Percentiles rank a stretch among this genome's conserved stretches.
Conservation (phyloP, 495 filamentous ascomycete species). For the Neurospora sp. region DNA sequence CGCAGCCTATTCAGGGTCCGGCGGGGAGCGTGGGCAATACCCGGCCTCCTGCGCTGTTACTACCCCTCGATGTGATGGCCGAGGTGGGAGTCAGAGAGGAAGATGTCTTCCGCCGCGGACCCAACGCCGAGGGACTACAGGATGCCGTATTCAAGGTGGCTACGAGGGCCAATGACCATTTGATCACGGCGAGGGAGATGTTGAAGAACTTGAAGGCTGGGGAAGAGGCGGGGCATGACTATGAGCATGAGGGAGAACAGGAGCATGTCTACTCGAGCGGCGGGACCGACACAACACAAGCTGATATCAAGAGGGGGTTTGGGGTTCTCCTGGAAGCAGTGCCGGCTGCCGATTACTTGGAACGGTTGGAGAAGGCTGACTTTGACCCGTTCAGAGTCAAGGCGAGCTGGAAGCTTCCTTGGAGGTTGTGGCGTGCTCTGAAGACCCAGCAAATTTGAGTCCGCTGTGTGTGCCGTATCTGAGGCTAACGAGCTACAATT, state of each 20-base stretch:
- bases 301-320: conserved; percentile 57
- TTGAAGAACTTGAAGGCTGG: conserved; percentile 64
- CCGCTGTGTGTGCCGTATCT: not conserved
- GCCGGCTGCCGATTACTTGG: conserved; percentile 67
- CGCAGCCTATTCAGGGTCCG: conserved; percentile 40
- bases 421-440: conserved; percentile 67
- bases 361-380: conserved; percentile 62
- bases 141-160: conserved; percentile 90
- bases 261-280: conserved; percentile 54
- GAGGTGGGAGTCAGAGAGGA: conserved; percentile 71
- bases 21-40: conserved; percentile 25
- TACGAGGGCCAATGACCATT: conserved; percentile 85
- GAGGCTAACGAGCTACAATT: not conserved
- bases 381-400: conserved; percentile 65
- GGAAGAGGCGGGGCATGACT: conserved; percentile 66
- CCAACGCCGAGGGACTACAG: conserved; percentile 62
- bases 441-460: conserved; percentile 45
- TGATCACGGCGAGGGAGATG: conserved; percentile 92
- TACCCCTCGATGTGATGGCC: conserved; percentile 88
- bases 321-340: conserved; percentile 71
- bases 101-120: conserved; percentile 72
- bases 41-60: conserved; percentile 37
- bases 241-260: conserved; percentile 72
- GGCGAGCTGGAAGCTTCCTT: conserved; percentile 82
- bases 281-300: conserved; percentile 19